These are phyloP conservation scores for Pholiota adiposa DNA, from an alignment of 1,284 basidiomycete genomes.

Conservation along the genomic window DNA sequence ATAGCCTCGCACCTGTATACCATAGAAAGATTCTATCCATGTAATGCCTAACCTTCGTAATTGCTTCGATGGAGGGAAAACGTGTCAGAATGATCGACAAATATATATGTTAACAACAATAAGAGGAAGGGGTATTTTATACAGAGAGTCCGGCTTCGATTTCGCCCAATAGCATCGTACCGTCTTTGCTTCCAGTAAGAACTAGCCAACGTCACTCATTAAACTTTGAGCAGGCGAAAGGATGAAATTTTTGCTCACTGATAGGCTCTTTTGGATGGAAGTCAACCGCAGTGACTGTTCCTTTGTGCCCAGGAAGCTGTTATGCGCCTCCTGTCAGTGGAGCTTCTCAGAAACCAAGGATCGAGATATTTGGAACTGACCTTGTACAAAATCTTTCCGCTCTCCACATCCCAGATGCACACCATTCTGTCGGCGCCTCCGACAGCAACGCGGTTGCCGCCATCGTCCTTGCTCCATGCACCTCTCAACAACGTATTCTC, in stretches of 20 bases:
- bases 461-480: slow-evolving; percentile 83
- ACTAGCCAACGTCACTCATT: slow-evolving; percentile 46
- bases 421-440: slow-evolving; percentile 86
- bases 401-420: slow-evolving; percentile 93
- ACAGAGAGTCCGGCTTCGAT: slow-evolving; percentile 62
- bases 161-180: slow-evolving; percentile 88
- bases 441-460: slow-evolving; percentile 74
- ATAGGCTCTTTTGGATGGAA: slow-evolving; percentile 95
- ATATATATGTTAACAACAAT: not conserved
- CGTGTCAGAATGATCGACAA: not conserved
- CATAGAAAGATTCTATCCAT: slow-evolving; percentile 21
- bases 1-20: slow-evolving; percentile 28
- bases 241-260: slow-evolving; percentile 54
- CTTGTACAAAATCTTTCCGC: slow-evolving; percentile 85
- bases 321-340: slow-evolving; percentile 5
- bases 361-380: slow-evolving; percentile 34
- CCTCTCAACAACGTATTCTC: slow-evolving; percentile 82
- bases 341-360: not conserved
- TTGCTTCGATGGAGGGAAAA: too few species aligned
- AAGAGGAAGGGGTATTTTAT: slow-evolving; percentile 23
- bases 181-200: slow-evolving; percentile 89
- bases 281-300: slow-evolving; percentile 88
- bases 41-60: slow-evolving; percentile 14
- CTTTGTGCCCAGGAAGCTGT: slow-evolving; percentile 91
- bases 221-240: not conserved